A percentile compares a stretch with the other conserved stretches of the same genome.
Conservation (phyloP, 1,284 basidiomycete genomes). For the Ganoderma sinense region DNA sequence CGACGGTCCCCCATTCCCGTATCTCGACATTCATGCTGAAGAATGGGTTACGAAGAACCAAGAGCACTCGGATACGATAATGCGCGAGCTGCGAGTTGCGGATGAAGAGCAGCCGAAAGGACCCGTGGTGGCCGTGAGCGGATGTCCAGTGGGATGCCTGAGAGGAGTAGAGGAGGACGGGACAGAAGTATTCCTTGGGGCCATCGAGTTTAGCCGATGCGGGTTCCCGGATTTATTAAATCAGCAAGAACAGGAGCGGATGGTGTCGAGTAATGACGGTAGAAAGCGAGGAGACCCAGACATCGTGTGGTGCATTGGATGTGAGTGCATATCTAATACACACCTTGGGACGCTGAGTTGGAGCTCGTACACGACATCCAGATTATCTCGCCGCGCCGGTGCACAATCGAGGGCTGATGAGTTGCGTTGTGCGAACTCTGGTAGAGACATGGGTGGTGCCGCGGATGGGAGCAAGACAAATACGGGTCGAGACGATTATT, state of each 20-base stretch:
- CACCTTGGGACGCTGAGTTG: background rate
- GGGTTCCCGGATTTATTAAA: conserved; percentile 44
- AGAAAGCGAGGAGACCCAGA: conserved; percentile 50
- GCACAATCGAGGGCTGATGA: conserved; percentile 76
- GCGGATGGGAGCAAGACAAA: conserved; percentile 58
- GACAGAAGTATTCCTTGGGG: conserved; percentile 54
- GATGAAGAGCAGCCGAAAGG: conserved; percentile 34
- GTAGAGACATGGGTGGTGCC: conserved; percentile 64
- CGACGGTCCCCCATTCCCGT: conserved; percentile 58
- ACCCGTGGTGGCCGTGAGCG: conserved; percentile 43
- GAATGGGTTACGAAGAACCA: conserved; percentile 41
- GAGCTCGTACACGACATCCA: conserved; percentile 37
- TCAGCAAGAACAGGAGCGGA: conserved; percentile 41
- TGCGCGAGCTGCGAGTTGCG: conserved; percentile 48
- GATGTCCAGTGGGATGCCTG: conserved; percentile 53
- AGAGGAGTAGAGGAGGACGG: conserved; percentile 58
- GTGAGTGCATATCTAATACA: conserved; percentile 42
- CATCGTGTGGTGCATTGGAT: conserved; percentile 60
- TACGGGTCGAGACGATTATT: conserved; percentile 53
- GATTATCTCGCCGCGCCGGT: conserved; percentile 63
- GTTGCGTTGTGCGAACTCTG: conserved; percentile 58
- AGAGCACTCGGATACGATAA: conserved; percentile 38
- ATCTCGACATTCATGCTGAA: conserved; percentile 49
- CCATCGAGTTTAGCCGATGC: conserved; percentile 48
- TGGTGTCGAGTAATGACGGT: conserved; percentile 47